These are phyloP conservation scores for Hypoxylon cercidicola DNA, from an alignment of 495 filamentous ascomycete genomes.

Conservation along the genomic window DNA sequence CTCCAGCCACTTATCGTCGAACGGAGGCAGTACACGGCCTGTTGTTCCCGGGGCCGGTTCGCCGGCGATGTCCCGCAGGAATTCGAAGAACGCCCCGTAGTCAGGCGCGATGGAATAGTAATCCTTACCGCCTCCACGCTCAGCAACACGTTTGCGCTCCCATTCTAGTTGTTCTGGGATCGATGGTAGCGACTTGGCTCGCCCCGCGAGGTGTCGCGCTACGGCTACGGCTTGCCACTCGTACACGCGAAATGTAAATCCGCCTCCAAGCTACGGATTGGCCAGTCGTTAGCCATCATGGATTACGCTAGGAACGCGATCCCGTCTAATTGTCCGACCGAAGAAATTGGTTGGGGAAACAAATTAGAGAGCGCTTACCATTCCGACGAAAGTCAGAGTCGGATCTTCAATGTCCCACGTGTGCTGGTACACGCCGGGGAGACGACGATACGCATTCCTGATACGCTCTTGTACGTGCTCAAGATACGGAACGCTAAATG, in stretches of 20 bases:
- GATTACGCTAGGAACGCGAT: not conserved
- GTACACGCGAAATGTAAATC: constrained; percentile 68
- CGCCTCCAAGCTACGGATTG: constrained; percentile 57
- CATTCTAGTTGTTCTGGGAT: constrained; percentile 53
- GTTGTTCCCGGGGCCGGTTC: constrained; percentile 49
- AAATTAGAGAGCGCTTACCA: constrained; percentile 37
- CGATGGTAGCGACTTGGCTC: constrained; percentile 43
- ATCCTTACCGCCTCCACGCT: constrained; percentile 45
- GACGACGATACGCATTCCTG: constrained; percentile 52
- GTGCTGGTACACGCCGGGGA: constrained; percentile 68
- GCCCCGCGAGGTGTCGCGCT: constrained; percentile 66
- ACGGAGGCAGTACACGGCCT: constrained; percentile 50
- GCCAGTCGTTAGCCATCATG: not conserved
- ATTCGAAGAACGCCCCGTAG: constrained; percentile 48
- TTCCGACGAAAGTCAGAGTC: constrained; percentile 50
- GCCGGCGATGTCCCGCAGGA: constrained; percentile 45
- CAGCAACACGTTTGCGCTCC: constrained; percentile 49
- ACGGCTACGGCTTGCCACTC: constrained; percentile 70
- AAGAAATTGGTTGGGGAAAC: not conserved
- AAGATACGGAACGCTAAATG: constrained; percentile 66
- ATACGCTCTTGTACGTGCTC: constrained; percentile 61
- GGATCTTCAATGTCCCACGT: constrained; percentile 64
- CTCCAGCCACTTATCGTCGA: constrained; percentile 53
- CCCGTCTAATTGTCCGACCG: not conserved
- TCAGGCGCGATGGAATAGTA: constrained; percentile 52